Evolutionary conservation across 108 stramenopile genomes (phyloP).

Genomic region (Nannochloropsis gaditana): DNA sequence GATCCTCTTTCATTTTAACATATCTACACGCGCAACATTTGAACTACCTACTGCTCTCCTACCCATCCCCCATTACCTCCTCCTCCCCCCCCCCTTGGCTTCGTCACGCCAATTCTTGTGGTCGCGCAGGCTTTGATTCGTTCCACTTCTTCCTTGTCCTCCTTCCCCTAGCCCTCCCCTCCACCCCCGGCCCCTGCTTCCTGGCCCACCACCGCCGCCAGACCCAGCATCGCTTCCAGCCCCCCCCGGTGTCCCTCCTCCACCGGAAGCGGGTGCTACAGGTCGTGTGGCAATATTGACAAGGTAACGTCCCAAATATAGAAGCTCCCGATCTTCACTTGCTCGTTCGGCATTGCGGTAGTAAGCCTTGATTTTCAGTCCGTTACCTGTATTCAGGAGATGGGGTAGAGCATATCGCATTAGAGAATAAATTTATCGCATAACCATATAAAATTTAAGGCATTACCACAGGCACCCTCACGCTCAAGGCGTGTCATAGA

Average conservation of each 20-base stretch:
- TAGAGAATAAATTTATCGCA: background rate
- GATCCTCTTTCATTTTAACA: too few relatives aligned
- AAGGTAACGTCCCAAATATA: slow-evolving; percentile 33
- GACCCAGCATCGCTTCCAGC: too few relatives aligned
- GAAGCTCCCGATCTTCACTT: slow-evolving; percentile 29
- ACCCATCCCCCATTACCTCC: background rate
- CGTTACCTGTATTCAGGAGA: slow-evolving; percentile 15
- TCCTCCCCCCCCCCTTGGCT: background rate
- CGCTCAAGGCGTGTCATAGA: background rate
- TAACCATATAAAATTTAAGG: too few relatives aligned
- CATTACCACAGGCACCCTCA: background rate
- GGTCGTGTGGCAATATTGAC: slow-evolving; percentile 26
- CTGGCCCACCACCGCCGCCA: background rate
- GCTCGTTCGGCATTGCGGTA: slow-evolving; percentile 28
- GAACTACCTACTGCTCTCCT: too few relatives aligned
- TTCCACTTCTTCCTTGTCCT: background rate
- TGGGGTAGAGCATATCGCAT: background rate
- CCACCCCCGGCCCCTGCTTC: background rate
- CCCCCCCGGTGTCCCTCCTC: background rate
- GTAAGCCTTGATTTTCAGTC: slow-evolving; percentile 39
- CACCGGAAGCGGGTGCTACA: background rate
- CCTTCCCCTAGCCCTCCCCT: background rate
- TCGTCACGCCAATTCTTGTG: background rate
- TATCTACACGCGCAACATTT: too few relatives aligned
- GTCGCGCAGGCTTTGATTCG: background rate